phyloP scores from a whole-genome alignment of 2,329 filamentous ascomycete genomes.

The Plectosphaerella cucumerina region DNA sequence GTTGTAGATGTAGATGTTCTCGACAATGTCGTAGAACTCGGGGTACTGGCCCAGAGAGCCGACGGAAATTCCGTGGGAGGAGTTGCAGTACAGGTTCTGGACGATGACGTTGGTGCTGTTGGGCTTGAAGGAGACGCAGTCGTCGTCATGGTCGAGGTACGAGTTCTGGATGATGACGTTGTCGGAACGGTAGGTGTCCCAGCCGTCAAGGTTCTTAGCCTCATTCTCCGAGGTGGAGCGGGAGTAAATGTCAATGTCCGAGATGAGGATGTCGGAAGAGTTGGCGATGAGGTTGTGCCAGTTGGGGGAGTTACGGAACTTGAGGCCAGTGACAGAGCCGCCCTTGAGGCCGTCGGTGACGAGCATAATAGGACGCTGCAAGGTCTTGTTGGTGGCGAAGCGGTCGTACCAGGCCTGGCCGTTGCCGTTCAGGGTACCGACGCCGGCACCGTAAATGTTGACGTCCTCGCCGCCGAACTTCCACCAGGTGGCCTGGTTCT shows the following conservation, averaged over 20 bases:
- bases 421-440: slow-evolving; percentile 50
- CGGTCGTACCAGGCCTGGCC: slow-evolving; percentile 62
- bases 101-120: slow-evolving; percentile 67
- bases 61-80: slow-evolving; percentile 69
- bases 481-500: slow-evolving; percentile 51
- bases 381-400: slow-evolving; percentile 51
- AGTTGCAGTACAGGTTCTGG: slow-evolving; percentile 64
- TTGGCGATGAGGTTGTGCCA: slow-evolving; percentile 59
- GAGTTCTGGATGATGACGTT: slow-evolving; percentile 66
- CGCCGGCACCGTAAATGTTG: slow-evolving; percentile 58
- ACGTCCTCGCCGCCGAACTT: slow-evolving; percentile 33
- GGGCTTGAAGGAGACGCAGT: slow-evolving; percentile 72
- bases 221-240: slow-evolving; percentile 44
- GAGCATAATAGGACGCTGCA: slow-evolving; percentile 55
- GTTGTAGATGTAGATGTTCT: slow-evolving; percentile 63
- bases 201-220: slow-evolving; percentile 65
- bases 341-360: slow-evolving; percentile 53
- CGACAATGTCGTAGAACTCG: slow-evolving; percentile 60
- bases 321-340: slow-evolving; percentile 55
- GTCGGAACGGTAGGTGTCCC: slow-evolving; percentile 60
- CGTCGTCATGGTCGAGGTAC: slow-evolving; percentile 59
- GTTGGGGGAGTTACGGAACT: slow-evolving; percentile 52
- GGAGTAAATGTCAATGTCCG: slow-evolving; percentile 57
- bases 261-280: slow-evolving; percentile 59
- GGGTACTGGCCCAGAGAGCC: slow-evolving; percentile 67